Evolutionary conservation across 2,329 filamentous ascomycete genomes (phyloP), one percentile per base, ranked within the genome.

Genomic region (Fusarium sterilihyphosum): DNA sequence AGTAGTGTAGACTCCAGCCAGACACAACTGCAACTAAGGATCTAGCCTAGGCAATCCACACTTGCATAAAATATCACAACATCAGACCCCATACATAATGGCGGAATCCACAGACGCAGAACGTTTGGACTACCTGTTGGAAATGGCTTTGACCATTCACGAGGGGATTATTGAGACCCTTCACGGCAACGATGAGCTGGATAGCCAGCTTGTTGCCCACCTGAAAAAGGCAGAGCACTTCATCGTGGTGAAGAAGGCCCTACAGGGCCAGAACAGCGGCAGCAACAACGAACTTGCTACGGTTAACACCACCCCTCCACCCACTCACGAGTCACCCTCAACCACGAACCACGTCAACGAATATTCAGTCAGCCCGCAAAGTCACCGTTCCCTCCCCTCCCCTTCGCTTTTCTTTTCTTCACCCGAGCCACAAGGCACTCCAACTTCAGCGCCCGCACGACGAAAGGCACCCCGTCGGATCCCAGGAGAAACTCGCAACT

Each of bases 41-140:
- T 13, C 20, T 29, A 10, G 2, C 2, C 35, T 18, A n/a, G 14
- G 6, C 20, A 29, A 18, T 29, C 14, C 2, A 4, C 20, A 4
- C 6, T 54, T 17, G 20, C 8, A 26, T 10, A 29, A 29, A 10
- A 14, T 3, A 35, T 13, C 16, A n/a, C 35, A n/a, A 8, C 18
- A 0, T 7, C 35, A n/a, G 31, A 14, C 2, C 11, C 6, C 8
- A 11, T 5, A 2, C 14, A 29, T 0, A 17, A 56, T 56, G 52
- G 16, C 11, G 14, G 24, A 29, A 13, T 26, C 20, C 11, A 56
- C 20, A 10, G 29, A 16, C 6, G 16, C 24, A 3, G 52, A 56
- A 40, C 52, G 52, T 18, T 18, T 56, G 52, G 20, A 29, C 11
- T 29, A 10, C 26, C 10, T 56, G 24, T n/a, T 41, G 16, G 24